Evolutionary conservation across 345 rosid genomes (phyloP).

Genomic region (Syzygium aromaticum): DNA sequence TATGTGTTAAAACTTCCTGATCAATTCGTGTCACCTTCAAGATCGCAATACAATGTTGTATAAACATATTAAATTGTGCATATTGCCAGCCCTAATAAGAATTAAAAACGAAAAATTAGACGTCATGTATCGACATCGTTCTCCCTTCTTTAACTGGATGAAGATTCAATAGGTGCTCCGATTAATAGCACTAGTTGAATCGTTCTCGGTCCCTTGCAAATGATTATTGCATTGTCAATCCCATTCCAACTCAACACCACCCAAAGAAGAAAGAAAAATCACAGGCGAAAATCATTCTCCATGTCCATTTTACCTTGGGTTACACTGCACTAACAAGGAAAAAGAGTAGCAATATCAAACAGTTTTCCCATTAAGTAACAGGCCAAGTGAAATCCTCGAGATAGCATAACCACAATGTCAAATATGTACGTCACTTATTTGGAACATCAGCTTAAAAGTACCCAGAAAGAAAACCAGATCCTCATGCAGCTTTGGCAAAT

Average conservation of each 20-base stretch:
- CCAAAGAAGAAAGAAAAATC: not conserved
- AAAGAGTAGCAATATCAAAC: not conserved
- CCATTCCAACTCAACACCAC: not conserved
- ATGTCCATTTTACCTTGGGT: not conserved
- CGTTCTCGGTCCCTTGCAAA: not conserved
- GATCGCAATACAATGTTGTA: not conserved
- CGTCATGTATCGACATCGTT: not conserved
- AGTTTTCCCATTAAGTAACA: not conserved
- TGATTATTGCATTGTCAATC: not conserved
- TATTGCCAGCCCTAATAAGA: not conserved
- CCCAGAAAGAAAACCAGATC: not conserved
- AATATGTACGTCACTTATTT: not conserved
- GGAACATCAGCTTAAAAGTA: not conserved
- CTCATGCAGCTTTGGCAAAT: conserved; percentile 70
- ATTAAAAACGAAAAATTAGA: not conserved
- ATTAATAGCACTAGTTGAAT: not conserved
- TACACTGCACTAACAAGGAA: not conserved
- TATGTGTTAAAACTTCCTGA: not conserved
- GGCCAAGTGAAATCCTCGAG: not conserved
- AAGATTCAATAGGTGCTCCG: not conserved
- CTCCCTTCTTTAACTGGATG: not conserved
- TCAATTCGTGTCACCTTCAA: not conserved
- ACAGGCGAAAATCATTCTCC: not conserved
- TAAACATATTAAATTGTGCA: not conserved
- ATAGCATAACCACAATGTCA: not conserved